Conservation (phyloP, 768 basidiomycete genomes). For the Mycena latifolia region DNA sequence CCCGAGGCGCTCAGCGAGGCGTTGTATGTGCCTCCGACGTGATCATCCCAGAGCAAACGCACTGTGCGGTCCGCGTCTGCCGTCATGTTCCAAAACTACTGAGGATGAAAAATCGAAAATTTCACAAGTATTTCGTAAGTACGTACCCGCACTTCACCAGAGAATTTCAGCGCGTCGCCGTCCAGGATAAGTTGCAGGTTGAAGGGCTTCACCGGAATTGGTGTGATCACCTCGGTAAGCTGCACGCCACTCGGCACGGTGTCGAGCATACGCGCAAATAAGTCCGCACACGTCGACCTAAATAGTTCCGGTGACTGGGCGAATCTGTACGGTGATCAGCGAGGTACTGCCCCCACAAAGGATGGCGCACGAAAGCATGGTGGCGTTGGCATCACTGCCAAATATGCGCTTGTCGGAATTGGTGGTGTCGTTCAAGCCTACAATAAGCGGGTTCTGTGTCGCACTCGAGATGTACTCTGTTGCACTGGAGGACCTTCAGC, state of each 20-base stretch:
- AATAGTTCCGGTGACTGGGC: neutral
- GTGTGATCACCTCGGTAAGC: slow-evolving; percentile 23
- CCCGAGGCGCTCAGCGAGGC: neutral
- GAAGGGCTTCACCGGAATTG: slow-evolving; percentile 22
- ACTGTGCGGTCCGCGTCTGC: too few species aligned
- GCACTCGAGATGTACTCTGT: slow-evolving; percentile 52
- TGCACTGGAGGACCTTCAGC: slow-evolving; percentile 35
- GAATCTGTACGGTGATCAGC: too few species aligned
- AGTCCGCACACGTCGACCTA: slow-evolving; percentile 17
- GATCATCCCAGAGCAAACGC: neutral
- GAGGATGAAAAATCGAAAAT: too few species aligned
- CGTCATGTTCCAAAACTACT: neutral
- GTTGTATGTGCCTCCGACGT: neutral
- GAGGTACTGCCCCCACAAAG: neutral
- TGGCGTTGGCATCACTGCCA: slow-evolving; percentile 22
- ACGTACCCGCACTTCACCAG: neutral
- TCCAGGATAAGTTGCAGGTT: neutral
- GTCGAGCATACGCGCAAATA: slow-evolving; percentile 28
- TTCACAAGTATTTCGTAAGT: too few species aligned
- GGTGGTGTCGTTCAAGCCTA: slow-evolving; percentile 48
- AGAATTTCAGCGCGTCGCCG: neutral
- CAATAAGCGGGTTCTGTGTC: slow-evolving; percentile 51
- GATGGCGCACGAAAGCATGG: slow-evolving; percentile 22
- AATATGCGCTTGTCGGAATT: slow-evolving; percentile 47
- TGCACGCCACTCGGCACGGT: slow-evolving; percentile 24